Evolutionary conservation across 352 stramenopile genomes (phyloP).

Genomic region (Phytophthora fragariaefolia): DNA sequence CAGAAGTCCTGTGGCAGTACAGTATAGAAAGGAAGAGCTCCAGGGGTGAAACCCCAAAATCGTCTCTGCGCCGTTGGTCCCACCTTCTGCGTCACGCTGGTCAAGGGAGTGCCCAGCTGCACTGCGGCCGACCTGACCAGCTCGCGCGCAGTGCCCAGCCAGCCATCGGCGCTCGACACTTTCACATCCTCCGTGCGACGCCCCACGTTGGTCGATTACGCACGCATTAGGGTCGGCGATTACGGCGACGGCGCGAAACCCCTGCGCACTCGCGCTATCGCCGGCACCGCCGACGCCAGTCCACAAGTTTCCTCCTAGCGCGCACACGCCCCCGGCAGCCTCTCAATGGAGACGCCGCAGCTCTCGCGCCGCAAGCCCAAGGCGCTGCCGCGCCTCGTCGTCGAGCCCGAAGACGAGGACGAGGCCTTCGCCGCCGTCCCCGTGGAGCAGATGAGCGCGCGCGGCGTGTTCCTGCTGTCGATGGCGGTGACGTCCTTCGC

Average conservation of each 20-base stretch:
- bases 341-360: slow-evolving; percentile 16
- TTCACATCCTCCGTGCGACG: slow-evolving; percentile 16
- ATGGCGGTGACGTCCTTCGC: slow-evolving; percentile 67
- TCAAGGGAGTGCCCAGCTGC: slow-evolving; percentile 11
- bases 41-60: neutral
- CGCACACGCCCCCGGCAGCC: slow-evolving; percentile 4
- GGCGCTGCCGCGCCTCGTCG: slow-evolving; percentile 16
- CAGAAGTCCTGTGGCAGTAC: no score
- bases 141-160: neutral
- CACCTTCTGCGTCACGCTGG: slow-evolving; percentile 17
- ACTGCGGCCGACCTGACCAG: neutral
- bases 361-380: slow-evolving; percentile 30
- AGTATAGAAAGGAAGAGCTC: no score
- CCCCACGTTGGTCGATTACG: slow-evolving; percentile 16
- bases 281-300: no score
- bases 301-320: slow-evolving; percentile 13
- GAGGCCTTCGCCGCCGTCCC: slow-evolving; percentile 28
- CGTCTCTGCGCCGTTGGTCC: slow-evolving; percentile 5
- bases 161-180: slow-evolving; percentile 5
- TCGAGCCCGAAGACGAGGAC: slow-evolving; percentile 33
- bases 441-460: slow-evolving; percentile 49
- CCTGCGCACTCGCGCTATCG: no score
- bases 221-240: neutral
- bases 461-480: slow-evolving; percentile 60
- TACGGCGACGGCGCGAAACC: slow-evolving; percentile 29